Evolutionary conservation across 345 rosid genomes (phyloP).

Genomic region (Pistacia atlantica): DNA sequence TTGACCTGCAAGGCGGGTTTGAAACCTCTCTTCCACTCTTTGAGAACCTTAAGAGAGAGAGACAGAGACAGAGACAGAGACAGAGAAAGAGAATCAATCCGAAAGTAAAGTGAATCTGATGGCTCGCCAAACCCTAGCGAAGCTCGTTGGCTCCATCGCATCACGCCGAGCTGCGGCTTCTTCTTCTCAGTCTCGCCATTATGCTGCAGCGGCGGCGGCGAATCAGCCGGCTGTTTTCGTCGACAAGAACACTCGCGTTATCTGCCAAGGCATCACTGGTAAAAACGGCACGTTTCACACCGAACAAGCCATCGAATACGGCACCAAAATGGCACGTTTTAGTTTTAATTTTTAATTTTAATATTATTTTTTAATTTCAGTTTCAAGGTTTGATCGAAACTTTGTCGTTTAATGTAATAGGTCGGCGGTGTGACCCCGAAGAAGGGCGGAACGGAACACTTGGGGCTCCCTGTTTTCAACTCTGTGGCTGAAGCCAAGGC

Average conservation of each 20-base stretch:
- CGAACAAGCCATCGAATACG: slow-evolving; percentile 96
- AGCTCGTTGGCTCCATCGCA: slow-evolving; percentile 37
- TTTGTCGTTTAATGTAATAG: slow-evolving; percentile 28
- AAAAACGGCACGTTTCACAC: slow-evolving; percentile 95
- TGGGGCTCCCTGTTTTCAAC: slow-evolving; percentile 94
- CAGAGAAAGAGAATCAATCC: slow-evolving; percentile 3
- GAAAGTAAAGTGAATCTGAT: slow-evolving; percentile 23
- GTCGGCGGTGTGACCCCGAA: slow-evolving; percentile 98
- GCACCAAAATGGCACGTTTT: slow-evolving; percentile 85
- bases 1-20: background rate
- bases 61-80: background rate
- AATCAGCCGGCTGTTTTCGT: slow-evolving; percentile 86
- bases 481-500: slow-evolving; percentile 96
- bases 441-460: slow-evolving; percentile 97
- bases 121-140: slow-evolving; percentile 46
- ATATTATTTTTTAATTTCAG: background rate
- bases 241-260: slow-evolving; percentile 84
- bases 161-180: slow-evolving; percentile 31
- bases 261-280: slow-evolving; percentile 98
- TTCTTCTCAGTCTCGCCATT: slow-evolving; percentile 45
- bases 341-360: background rate
- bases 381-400: background rate
- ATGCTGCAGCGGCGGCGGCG: slow-evolving; percentile 58
- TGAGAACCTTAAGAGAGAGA: too few relatives aligned
- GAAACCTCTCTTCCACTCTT: too few relatives aligned